Percentiles rank a stretch among this genome's conserved stretches.
Conservation (phyloP, 1,284 basidiomycete species). For the Peniophora sp. region DNA sequence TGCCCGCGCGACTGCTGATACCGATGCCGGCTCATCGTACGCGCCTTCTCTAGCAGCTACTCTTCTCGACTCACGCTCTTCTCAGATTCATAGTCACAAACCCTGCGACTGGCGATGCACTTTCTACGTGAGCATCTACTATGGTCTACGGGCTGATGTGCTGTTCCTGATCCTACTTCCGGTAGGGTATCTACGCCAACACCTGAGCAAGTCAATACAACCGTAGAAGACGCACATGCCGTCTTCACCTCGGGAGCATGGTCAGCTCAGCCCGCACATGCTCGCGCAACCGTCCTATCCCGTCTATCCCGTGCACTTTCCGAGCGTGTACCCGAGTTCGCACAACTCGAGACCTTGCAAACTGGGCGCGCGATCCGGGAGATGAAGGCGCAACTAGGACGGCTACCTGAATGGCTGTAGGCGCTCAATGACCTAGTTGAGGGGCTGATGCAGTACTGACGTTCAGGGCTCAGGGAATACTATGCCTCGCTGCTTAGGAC, state of each 20-base stretch:
- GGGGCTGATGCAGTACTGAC: background rate
- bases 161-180: conserved; percentile 4
- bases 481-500: conserved; percentile 69
- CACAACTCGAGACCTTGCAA: conserved; percentile 63
- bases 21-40: background rate
- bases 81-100: conserved; percentile 41
- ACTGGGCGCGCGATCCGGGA: conserved; percentile 72
- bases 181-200: conserved; percentile 33
- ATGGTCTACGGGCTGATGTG: background rate
- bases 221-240: conserved; percentile 48
- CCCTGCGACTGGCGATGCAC: conserved; percentile 55
- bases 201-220: conserved; percentile 37
- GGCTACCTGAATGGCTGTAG: conserved; percentile 78
- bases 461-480: conserved; percentile 46
- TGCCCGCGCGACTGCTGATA: conserved; percentile 6
- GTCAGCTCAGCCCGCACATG: conserved; percentile 50
- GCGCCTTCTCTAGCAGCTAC: background rate
- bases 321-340: conserved; percentile 46
- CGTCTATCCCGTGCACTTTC: conserved; percentile 57
- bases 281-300: conserved; percentile 59
- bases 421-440: conserved; percentile 14
- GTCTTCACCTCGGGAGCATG: conserved; percentile 60
- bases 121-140: conserved; percentile 43
- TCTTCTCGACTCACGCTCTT: background rate
- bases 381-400: conserved; percentile 67